Evolutionary conservation across 805 yeast genomes (phyloP), one percentile per base, ranked within the genome.

Genomic region (Zygosaccharomyces pseudorouxii): DNA sequence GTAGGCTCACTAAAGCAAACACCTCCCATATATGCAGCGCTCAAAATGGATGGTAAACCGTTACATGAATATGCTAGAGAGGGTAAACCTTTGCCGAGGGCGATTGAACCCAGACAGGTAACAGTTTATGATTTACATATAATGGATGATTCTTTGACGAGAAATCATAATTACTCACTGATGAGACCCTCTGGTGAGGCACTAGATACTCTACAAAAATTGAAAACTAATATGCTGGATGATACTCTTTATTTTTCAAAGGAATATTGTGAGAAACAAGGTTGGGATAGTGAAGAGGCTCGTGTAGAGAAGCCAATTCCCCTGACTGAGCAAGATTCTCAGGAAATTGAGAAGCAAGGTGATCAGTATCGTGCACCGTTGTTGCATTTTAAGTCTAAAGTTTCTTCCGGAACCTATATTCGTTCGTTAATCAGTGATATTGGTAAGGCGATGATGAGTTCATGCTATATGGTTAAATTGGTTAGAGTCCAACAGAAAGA

Each of bases 341-440:
- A 53, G 6, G 50, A 54, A 12, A 59, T 65, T 25, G 53, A 52
- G 3, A 64, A 60, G 19, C 54, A 59, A 28, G 74, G 74, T 2
- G 76, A 71, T 1, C 58, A 54, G 2, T 75, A 72, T 49, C 73
- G 77, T 52, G 81, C 88, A 2, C 93, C 95, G 2, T 57, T 84
- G 42, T 58, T 92, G 22, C 90, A 85, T 57, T 79, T 93, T 55
- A 77, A 76, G 12, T 79, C 95, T 3, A 76, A 79, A 30, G 99
- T 92, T 0, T 85, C 96, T 1, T 89, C 97, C 0, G 99, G 99
- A 1, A 93, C 98, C 0, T 93, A 93, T 60, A 89, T 93, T 42
- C 77, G 99, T 55, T 85, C 97, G 2, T 70, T 93, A 46, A 75
- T 93, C 42, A 88, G 95, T 67, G 99, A 93, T 60, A 73, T 87